phyloP scores from a whole-genome alignment of 148 eudicot species.

The Rhododendron ferrugineum region DNA sequence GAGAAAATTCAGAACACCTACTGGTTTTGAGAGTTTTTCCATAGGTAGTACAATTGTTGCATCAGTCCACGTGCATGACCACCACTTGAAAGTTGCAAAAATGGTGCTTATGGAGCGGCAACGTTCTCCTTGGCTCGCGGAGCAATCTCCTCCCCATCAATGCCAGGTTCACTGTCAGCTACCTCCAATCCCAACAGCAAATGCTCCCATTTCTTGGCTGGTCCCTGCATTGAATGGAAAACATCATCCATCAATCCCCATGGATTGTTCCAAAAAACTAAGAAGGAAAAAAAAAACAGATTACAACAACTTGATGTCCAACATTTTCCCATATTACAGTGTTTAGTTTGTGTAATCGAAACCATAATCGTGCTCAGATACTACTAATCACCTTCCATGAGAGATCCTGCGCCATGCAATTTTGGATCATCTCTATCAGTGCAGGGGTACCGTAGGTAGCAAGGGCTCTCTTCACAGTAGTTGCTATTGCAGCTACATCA shows the following conservation, averaged over 20 bases:
- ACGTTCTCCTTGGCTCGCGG: conserved; percentile 79
- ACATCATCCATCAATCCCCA: not conserved
- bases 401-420: conserved; percentile 88
- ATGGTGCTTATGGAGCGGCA: conserved; percentile 40
- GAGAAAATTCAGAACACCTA: not conserved
- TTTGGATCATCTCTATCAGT: conserved; percentile 60
- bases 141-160: conserved; percentile 77
- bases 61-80: not conserved
- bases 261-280: not conserved
- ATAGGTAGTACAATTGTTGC: not conserved
- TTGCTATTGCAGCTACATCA: conserved; percentile 65
- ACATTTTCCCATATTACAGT: not conserved
- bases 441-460: conserved; percentile 53
- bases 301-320: not conserved
- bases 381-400: conserved; percentile 78
- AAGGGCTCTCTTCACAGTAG: conserved; percentile 60
- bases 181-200: conserved; percentile 53
- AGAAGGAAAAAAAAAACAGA: not conserved
- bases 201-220: conserved; percentile 79
- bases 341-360: not conserved
- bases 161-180: conserved; percentile 65
- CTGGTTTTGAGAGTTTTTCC: not conserved
- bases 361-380: not conserved
- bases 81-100: not conserved
- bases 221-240: conserved; percentile 45